Percentiles rank a stretch among this genome's conserved stretches.
Conservation (phyloP, 352 stramenopile species). For the Phytophthora megakarya region DNA sequence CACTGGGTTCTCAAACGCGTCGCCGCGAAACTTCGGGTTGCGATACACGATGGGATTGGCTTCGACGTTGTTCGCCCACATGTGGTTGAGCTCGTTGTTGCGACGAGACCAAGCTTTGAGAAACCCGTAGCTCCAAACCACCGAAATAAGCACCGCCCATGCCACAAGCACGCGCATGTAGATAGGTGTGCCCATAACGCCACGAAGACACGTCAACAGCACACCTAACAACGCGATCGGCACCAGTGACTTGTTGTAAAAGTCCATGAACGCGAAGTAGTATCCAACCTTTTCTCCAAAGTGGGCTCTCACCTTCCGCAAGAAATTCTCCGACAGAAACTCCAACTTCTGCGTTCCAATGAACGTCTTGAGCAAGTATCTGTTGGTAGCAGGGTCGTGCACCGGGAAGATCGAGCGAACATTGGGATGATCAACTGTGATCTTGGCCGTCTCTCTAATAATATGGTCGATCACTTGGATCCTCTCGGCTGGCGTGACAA, state of each 20-base stretch:
- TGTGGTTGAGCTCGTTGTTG: slow-evolving; percentile 75
- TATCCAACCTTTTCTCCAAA: slow-evolving; percentile 88
- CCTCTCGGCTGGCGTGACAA: slow-evolving; percentile 73
- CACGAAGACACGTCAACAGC: slow-evolving; percentile 66
- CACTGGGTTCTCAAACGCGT: slow-evolving; percentile 63
- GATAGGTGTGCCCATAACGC: slow-evolving; percentile 65
- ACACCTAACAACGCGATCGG: slow-evolving; percentile 79
- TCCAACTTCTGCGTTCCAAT: slow-evolving; percentile 73
- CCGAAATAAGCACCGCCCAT: slow-evolving; percentile 78
- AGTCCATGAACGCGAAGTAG: slow-evolving; percentile 88
- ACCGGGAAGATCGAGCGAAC: slow-evolving; percentile 82
- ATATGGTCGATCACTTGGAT: slow-evolving; percentile 87
- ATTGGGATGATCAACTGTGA: slow-evolving; percentile 54
- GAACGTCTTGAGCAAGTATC: slow-evolving; percentile 76
- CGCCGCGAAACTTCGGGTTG: slow-evolving; percentile 72
- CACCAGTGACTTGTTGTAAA: slow-evolving; percentile 85
- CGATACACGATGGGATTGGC: slow-evolving; percentile 72
- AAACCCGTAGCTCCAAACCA: slow-evolving; percentile 84
- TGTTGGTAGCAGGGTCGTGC: slow-evolving; percentile 71
- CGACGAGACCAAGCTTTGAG: slow-evolving; percentile 80
- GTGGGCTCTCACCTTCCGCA: slow-evolving; percentile 68
- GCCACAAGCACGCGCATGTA: slow-evolving; percentile 83
- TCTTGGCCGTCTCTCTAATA: slow-evolving; percentile 72
- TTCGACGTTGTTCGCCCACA: slow-evolving; percentile 74
- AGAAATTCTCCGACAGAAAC: slow-evolving; percentile 61